Percentiles rank a stretch among this genome's conserved stretches.
Evolutionary conservation across 2,329 filamentous ascomycete genomes (phyloP).

Genomic region (Madurella fahalii): DNA sequence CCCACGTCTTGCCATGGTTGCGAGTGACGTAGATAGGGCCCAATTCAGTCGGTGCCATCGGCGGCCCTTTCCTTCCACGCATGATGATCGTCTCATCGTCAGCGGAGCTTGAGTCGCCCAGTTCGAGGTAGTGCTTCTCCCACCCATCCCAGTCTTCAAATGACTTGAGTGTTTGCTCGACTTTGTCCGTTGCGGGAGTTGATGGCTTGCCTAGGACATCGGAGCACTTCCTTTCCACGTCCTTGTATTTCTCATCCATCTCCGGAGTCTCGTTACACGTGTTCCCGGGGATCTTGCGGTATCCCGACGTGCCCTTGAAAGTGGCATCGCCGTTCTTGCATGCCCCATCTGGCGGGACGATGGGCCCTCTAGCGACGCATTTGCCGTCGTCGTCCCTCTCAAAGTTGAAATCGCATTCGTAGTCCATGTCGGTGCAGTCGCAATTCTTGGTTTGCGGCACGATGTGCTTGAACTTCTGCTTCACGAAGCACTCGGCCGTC

Average conservation of each 20-base stretch:
- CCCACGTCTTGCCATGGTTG: constrained; percentile 88
- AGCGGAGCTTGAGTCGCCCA: constrained; percentile 58
- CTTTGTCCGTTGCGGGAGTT: constrained; percentile 60
- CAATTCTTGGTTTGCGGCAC: constrained; percentile 67
- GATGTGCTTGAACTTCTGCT: constrained; percentile 77
- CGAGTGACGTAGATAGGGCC: constrained; percentile 68
- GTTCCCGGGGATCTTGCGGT: constrained; percentile 84
- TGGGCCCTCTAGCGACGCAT: constrained; percentile 61
- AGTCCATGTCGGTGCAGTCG: constrained; percentile 78
- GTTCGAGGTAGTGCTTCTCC: constrained; percentile 72
- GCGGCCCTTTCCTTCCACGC: constrained; percentile 42
- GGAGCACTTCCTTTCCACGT: constrained; percentile 71
- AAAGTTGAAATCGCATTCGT: constrained; percentile 96
- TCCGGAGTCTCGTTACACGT: constrained; percentile 57
- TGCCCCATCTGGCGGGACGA: constrained; percentile 64
- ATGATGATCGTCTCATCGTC: constrained; percentile 69
- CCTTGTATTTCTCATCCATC: constrained; percentile 64
- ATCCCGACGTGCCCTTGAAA: constrained; percentile 84
- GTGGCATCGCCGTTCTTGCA: constrained; percentile 66
- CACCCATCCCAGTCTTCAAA: constrained; percentile 57
- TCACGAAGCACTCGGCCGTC: constrained; percentile 83
- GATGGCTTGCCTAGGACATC: constrained; percentile 50
- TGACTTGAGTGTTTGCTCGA: constrained; percentile 54
- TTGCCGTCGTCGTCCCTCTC: constrained; percentile 59
- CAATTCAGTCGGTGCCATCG: constrained; percentile 29